Percentiles rank a stretch among this genome's conserved stretches.
These are phyloP conservation scores for Trichophyton equinum DNA, from an alignment of 2,329 filamentous ascomycete species.

Conservation along the genomic window DNA sequence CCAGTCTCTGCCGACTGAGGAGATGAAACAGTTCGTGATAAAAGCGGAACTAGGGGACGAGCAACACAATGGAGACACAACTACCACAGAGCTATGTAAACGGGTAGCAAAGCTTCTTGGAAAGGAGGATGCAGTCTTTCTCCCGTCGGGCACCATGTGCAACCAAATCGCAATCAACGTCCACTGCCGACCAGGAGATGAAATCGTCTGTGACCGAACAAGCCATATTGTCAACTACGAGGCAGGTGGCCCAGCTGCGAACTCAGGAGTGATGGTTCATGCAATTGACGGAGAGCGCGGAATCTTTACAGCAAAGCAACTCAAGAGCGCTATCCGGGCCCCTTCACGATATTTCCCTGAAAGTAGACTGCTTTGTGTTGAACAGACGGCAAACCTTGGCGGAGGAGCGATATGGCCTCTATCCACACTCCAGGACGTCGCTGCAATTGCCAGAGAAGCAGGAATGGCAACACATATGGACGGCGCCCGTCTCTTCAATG, in stretches of 20 bases:
- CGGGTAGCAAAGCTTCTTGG: conserved; percentile 14
- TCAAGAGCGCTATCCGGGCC: not conserved
- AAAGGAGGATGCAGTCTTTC: conserved; percentile 13
- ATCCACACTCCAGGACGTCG: conserved; percentile 52
- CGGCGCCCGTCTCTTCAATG: conserved; percentile 65
- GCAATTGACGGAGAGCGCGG: not conserved
- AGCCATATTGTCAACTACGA: conserved; percentile 13
- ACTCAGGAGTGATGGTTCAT: conserved; percentile 41
- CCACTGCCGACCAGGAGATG: conserved; percentile 10
- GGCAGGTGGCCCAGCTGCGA: conserved; percentile 7
- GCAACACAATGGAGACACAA: conserved; percentile 14
- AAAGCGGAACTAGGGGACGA: conserved; percentile 15
- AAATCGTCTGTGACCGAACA: conserved; percentile 14
- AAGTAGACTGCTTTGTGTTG: conserved; percentile 20
- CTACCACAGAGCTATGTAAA: conserved; percentile 13
- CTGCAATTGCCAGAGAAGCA: conserved; percentile 49
- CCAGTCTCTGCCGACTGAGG: conserved; percentile 19
- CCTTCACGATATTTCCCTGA: conserved; percentile 13
- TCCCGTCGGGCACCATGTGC: conserved; percentile 18
- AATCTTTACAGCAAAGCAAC: not conserved
- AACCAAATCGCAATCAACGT: conserved; percentile 16
- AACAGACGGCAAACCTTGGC: conserved; percentile 63
- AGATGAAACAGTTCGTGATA: conserved; percentile 16
- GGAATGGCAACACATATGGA: conserved; percentile 58
- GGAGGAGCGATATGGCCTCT: conserved; percentile 62